Evolutionary conservation across 108 stramenopile species (phyloP).

Genomic region (Schizochytrium sp.): DNA sequence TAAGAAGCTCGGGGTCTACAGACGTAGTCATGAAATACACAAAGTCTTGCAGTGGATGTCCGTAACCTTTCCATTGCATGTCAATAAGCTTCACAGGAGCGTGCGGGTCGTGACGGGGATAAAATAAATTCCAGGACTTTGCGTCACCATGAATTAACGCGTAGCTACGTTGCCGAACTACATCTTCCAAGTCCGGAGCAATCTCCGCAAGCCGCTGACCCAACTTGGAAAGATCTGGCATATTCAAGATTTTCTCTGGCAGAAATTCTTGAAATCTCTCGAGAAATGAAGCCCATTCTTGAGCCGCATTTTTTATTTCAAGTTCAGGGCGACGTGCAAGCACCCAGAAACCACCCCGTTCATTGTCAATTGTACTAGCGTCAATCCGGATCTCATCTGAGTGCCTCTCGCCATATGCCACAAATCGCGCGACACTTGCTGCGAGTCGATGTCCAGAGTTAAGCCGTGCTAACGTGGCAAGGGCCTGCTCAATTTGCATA

Average conservation of each 20-base stretch:
- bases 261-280: conserved; percentile 10
- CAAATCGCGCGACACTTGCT: not conserved
- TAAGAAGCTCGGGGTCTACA: not conserved
- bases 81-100: conserved; percentile 32
- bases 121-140: conserved; percentile 51
- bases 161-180: not conserved
- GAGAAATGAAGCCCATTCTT: not conserved
- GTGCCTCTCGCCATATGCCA: not conserved
- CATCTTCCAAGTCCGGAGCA: not conserved
- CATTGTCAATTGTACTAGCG: not conserved
- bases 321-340: not conserved
- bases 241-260: not conserved
- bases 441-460: not conserved
- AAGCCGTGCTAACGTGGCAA: not conserved
- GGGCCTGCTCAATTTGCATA: not conserved
- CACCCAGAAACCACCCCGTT: conserved; percentile 56
- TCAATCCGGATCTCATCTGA: not conserved
- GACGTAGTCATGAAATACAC: conserved; percentile 58
- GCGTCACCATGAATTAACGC: conserved; percentile 44
- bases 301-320: not conserved
- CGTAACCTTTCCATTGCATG: conserved; percentile 54
- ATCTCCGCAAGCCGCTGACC: not conserved
- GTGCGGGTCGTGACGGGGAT: not conserved
- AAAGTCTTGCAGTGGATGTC: conserved; percentile 54
- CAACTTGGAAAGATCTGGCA: not conserved